Conservation (phyloP, 2,329 filamentous ascomycete genomes). For the Parastagonospora avenae region DNA sequence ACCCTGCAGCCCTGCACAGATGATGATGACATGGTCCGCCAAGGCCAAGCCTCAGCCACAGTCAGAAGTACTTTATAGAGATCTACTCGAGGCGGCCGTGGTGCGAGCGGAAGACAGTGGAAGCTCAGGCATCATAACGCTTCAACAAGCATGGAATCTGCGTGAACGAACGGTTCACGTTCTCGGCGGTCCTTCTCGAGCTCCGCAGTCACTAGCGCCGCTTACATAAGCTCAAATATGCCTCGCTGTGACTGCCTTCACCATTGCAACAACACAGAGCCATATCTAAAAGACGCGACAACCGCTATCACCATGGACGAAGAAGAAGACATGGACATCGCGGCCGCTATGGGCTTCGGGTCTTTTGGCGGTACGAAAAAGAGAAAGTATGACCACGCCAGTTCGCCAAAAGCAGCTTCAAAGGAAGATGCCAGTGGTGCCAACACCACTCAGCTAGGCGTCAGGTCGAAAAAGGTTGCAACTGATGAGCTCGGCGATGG, state of each 20-base stretch:
- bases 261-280: background rate
- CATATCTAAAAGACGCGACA: background rate
- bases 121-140: background rate
- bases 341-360: constrained; percentile 74
- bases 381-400: constrained; percentile 67
- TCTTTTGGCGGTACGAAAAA: constrained; percentile 73
- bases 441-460: constrained; percentile 45
- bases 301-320: constrained; percentile 38
- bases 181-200: background rate
- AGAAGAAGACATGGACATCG: constrained; percentile 61
- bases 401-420: constrained; percentile 51
- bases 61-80: background rate
- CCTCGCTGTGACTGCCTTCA: background rate
- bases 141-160: background rate
- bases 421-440: constrained; percentile 36
- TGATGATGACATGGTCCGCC: constrained; percentile 18
- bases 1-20: constrained; percentile 17
- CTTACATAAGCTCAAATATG: background rate
- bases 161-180: background rate
- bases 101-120: too few species aligned
- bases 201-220: background rate
- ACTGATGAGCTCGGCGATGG: background rate
- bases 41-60: constrained; percentile 15
- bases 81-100: too few species aligned
- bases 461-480: constrained; percentile 34